phyloP scores from a whole-genome alignment of 139 green algal species.

The Parachlorella kessleri region DNA sequence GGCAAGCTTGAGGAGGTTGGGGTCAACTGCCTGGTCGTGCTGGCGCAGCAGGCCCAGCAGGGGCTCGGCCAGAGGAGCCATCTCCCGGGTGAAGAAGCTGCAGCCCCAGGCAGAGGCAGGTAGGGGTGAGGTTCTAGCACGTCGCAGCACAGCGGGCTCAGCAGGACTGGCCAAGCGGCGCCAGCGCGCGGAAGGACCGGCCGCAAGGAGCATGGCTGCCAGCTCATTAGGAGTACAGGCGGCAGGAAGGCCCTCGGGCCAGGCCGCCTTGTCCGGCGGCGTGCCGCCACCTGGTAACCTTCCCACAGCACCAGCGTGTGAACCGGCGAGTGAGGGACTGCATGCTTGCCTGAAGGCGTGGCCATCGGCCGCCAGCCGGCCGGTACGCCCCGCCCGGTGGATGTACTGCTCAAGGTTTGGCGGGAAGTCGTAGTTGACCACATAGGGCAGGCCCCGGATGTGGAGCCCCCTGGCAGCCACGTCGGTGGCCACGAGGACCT shows the following conservation, averaged over 20 bases:
- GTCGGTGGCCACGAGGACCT: slow-evolving; percentile 86
- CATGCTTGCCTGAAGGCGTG: slow-evolving; percentile 73
- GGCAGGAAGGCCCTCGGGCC: too few species aligned
- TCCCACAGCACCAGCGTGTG: too few species aligned
- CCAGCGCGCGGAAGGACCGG: too few species aligned
- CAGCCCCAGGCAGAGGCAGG: too few species aligned
- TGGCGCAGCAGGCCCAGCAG: slow-evolving; percentile 66
- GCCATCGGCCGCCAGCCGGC: slow-evolving; percentile 80
- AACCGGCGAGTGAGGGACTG: too few species aligned
- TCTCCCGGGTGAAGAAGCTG: slow-evolving; percentile 82
- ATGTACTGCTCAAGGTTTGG: slow-evolving; percentile 87
- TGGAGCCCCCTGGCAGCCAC: slow-evolving; percentile 84
- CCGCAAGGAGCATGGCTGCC: too few species aligned
- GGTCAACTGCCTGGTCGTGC: slow-evolving; percentile 64
- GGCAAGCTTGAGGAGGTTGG: slow-evolving; percentile 76
- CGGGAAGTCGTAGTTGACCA: slow-evolving; percentile 94
- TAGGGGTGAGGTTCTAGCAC: too few species aligned
- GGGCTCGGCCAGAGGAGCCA: slow-evolving; percentile 63
- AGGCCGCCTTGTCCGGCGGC: too few species aligned
- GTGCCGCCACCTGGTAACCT: too few species aligned
- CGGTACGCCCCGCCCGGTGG: slow-evolving; percentile 91
- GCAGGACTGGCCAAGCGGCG: too few species aligned
- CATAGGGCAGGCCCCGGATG: slow-evolving; percentile 77
- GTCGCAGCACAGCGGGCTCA: too few species aligned
- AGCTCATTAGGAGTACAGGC: too few species aligned